These are phyloP conservation scores for Trypethelium eluteriae DNA, from an alignment of 495 filamentous ascomycete species.

Conservation along the genomic window DNA sequence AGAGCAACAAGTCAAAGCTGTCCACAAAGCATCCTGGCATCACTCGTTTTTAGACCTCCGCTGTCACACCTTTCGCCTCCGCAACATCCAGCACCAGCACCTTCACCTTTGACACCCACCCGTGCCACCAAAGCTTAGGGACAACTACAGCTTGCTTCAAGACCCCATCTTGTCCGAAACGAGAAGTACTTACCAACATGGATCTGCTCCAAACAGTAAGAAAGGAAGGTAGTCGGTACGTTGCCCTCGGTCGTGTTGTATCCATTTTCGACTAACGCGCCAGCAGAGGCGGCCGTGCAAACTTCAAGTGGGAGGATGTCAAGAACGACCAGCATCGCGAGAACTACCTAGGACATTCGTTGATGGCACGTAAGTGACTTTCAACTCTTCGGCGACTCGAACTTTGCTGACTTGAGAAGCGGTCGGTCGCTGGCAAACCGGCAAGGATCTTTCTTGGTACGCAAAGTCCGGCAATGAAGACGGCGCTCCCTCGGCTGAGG, in stretches of 20 bases:
- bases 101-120: background rate
- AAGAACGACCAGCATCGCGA: constrained; percentile 79
- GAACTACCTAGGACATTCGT: constrained; percentile 92
- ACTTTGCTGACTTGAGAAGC: constrained; percentile 36
- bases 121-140: background rate
- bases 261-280: constrained; percentile 12
- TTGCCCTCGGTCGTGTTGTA: constrained; percentile 12
- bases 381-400: background rate
- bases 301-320: constrained; percentile 96
- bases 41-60: background rate
- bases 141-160: background rate
- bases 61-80: constrained; percentile 5
- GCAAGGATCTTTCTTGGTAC: constrained; percentile 83
- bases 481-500: constrained; percentile 46
- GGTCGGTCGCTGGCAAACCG: constrained; percentile 91
- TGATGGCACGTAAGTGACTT: constrained; percentile 60
- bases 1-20: background rate
- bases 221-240: constrained; percentile 77
- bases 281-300: constrained; percentile 71
- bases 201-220: constrained; percentile 88
- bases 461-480: constrained; percentile 66
- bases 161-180: background rate
- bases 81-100: background rate
- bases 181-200: constrained; percentile 45
- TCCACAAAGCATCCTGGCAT: background rate